phyloP scores from a whole-genome alignment of 345 rosid species.

The Acer yangbiense region DNA sequence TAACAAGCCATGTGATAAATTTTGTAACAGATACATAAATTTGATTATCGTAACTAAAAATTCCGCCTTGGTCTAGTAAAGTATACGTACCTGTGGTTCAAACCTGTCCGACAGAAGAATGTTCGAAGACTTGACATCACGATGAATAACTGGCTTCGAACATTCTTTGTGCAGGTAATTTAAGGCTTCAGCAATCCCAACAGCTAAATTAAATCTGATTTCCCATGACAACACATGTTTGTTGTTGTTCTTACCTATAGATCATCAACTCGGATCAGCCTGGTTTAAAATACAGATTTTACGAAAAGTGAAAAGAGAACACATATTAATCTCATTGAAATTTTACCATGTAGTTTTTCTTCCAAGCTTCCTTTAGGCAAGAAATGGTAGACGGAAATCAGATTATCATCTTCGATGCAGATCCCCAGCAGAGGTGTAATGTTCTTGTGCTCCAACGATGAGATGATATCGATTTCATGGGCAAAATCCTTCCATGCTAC shows the following conservation, averaged over 20 bases:
- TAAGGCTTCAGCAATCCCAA: slow-evolving; percentile 75
- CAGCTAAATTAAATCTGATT: slow-evolving; percentile 57
- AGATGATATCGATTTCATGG: slow-evolving; percentile 70
- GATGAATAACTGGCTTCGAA: slow-evolving; percentile 78
- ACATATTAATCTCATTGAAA: slow-evolving; percentile 1
- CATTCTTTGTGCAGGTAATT: slow-evolving; percentile 65
- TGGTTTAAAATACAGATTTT: slow-evolving; percentile 7
- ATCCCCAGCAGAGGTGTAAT: slow-evolving; percentile 68
- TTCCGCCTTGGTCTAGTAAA: neutral
- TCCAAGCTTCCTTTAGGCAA: slow-evolving; percentile 76
- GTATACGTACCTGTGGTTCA: slow-evolving; percentile 68
- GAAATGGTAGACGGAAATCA: slow-evolving; percentile 77
- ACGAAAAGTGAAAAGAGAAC: neutral
- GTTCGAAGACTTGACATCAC: slow-evolving; percentile 91
- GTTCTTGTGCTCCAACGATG: slow-evolving; percentile 63
- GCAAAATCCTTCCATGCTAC: slow-evolving; percentile 71
- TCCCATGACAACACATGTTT: slow-evolving; percentile 63
- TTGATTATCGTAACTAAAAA: neutral
- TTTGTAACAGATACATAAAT: neutral
- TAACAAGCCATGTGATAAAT: slow-evolving; percentile 2
- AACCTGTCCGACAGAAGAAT: slow-evolving; percentile 76
- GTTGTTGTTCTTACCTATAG: slow-evolving; percentile 31
- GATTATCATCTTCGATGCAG: slow-evolving; percentile 51
- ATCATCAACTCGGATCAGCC: slow-evolving; percentile 22
- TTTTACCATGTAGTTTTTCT: slow-evolving; percentile 69